Conservation (phyloP, 106 monocot species). For the Phalaenopsis aphrodite region DNA sequence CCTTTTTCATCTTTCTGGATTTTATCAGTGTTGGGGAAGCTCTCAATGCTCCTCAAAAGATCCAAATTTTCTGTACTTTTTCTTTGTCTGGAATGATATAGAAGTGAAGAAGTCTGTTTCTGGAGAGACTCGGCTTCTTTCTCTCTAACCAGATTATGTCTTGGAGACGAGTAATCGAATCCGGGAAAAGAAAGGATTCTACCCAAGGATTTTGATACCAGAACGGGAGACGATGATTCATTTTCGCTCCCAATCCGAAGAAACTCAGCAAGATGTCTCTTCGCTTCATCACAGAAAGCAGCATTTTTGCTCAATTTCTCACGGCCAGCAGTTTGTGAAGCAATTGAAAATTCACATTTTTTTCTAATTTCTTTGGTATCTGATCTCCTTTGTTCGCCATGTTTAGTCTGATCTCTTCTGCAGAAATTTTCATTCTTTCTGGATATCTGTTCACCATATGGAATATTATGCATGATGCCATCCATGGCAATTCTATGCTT, state of each 20-base stretch:
- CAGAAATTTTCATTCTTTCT: too few relatives aligned
- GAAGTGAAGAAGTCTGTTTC: background rate
- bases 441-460: conserved; percentile 15
- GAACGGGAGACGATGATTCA: conserved; percentile 7
- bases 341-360: background rate
- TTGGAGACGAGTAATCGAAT: conserved; percentile 23
- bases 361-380: background rate
- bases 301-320: background rate
- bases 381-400: background rate
- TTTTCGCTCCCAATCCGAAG: conserved; percentile 17
- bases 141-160: conserved; percentile 30
- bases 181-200: conserved; percentile 49
- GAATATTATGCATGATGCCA: conserved; percentile 31
- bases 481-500: conserved; percentile 27
- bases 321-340: background rate
- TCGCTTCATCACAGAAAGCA: conserved; percentile 52
- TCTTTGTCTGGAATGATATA: too few relatives aligned
- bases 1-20: background rate
- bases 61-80: too few relatives aligned
- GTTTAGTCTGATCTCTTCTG: background rate
- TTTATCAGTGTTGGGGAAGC: background rate
- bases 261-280: conserved; percentile 47
- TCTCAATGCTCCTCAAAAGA: too few relatives aligned
- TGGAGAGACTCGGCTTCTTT: conserved; percentile 8
- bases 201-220: conserved; percentile 34